Evolutionary conservation across 75 land plant species (phyloP).

Genomic region (Gnetum montanum): DNA sequence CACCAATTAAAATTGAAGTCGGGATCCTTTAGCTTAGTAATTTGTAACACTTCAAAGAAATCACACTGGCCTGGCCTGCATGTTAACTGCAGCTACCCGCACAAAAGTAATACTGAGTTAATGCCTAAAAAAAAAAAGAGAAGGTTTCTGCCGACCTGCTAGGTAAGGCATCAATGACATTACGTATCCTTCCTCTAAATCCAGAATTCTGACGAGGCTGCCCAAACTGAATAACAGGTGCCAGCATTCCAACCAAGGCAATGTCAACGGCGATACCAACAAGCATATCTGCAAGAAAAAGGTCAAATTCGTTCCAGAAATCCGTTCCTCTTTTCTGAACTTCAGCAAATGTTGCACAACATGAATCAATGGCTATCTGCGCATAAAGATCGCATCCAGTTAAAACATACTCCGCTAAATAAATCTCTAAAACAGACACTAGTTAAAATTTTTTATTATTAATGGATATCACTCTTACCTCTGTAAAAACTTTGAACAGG

Average conservation of each 20-base stretch:
- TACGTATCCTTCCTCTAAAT: conserved; percentile 32
- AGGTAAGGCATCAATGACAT: conserved; percentile 64
- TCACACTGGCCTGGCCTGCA: no score
- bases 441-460: not conserved
- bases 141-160: conserved; percentile 52
- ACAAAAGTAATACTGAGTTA: no score
- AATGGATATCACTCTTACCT: no score
- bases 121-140: not conserved
- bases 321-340: conserved; percentile 94
- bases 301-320: conserved; percentile 96
- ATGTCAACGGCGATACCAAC: conserved; percentile 83
- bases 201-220: conserved; percentile 40
- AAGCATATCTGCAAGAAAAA: conserved; percentile 82
- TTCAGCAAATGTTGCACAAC: conserved; percentile 98
- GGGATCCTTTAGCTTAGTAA: no score
- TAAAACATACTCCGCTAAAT: not conserved
- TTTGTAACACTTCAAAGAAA: no score
- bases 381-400: not conserved
- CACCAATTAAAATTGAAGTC: no score
- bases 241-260: conserved; percentile 83
- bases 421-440: not conserved
- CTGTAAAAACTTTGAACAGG: conserved; percentile 84
- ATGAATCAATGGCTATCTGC: conserved; percentile 90
- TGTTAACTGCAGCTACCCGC: no score
- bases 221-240: conserved; percentile 80